A percentile compares a stretch with the other conserved stretches of the same genome.
phyloP scores from a whole-genome alignment of 352 stramenopile species.

The Globisporangium recalcitrans region DNA sequence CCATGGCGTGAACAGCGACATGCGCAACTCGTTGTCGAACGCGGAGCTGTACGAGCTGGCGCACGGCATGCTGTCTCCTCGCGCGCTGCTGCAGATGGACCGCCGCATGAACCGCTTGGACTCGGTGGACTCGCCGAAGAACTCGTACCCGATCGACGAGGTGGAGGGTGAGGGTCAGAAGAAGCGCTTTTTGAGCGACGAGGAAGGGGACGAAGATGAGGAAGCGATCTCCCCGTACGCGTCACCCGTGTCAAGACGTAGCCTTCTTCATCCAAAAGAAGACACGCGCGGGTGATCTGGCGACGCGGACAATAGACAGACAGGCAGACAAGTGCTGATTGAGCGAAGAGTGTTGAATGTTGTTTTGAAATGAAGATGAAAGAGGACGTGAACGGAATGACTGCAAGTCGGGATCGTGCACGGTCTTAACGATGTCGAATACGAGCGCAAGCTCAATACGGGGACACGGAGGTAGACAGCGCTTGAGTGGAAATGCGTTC shows the following conservation, averaged over 20 bases:
- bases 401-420: too few relatives aligned
- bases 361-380: background rate
- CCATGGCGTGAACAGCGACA: slow-evolving; percentile 21
- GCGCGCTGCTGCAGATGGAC: slow-evolving; percentile 60
- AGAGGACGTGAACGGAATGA: background rate
- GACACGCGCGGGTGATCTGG: slow-evolving; percentile 22
- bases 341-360: background rate
- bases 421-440: background rate
- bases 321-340: background rate
- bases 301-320: background rate
- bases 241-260: slow-evolving; percentile 19
- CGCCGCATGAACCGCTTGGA: slow-evolving; percentile 53
- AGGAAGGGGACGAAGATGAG: slow-evolving; percentile 11
- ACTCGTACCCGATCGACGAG: slow-evolving; percentile 39
- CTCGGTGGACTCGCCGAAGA: slow-evolving; percentile 74
- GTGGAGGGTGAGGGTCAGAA: slow-evolving; percentile 10
- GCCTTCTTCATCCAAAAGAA: slow-evolving; percentile 22
- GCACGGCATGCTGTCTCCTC: slow-evolving; percentile 71
- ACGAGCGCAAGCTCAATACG: too few relatives aligned
- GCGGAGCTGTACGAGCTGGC: slow-evolving; percentile 78
- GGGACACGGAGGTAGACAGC: too few relatives aligned
- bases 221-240: slow-evolving; percentile 18
- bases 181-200: slow-evolving; percentile 18
- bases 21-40: slow-evolving; percentile 39
- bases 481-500: too few relatives aligned